Percentiles rank a stretch among this genome's conserved stretches.
These are phyloP conservation scores for Porcisia deanei DNA, from an alignment of 208 protist species.

Conservation along the genomic window DNA sequence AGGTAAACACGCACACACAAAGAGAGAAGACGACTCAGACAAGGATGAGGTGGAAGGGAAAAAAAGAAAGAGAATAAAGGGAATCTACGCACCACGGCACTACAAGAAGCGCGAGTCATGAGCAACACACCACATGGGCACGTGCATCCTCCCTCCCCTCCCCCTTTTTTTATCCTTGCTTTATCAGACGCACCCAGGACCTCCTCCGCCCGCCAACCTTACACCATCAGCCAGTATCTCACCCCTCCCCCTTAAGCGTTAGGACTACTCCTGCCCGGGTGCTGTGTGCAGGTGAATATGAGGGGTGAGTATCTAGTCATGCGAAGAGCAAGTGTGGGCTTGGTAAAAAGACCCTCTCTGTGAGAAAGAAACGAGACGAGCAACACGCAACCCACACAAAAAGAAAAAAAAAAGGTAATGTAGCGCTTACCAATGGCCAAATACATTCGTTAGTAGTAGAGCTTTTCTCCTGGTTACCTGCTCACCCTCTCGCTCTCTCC, in stretches of 20 bases:
- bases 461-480: background rate
- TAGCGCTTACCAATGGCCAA: background rate
- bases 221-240: background rate
- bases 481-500: background rate
- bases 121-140: background rate
- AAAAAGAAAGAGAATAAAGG: background rate
- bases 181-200: background rate
- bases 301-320: background rate
- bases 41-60: background rate
- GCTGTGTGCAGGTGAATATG: background rate
- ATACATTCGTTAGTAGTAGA: background rate
- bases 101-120: background rate
- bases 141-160: background rate
- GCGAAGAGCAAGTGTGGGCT: background rate
- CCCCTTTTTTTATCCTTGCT: background rate
- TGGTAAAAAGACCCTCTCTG: background rate
- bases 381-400: background rate
- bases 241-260: background rate
- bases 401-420: conserved; percentile 2
- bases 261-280: background rate
- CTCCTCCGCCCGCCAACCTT: background rate
- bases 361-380: conserved; percentile 5
- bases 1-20: background rate
- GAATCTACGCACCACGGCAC: background rate
- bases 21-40: background rate